A percentile compares a stretch with the other conserved stretches of the same genome.
These are phyloP conservation scores for Aspergillus sclerotioniger DNA, from an alignment of 495 filamentous ascomycete species.

Conservation along the genomic window DNA sequence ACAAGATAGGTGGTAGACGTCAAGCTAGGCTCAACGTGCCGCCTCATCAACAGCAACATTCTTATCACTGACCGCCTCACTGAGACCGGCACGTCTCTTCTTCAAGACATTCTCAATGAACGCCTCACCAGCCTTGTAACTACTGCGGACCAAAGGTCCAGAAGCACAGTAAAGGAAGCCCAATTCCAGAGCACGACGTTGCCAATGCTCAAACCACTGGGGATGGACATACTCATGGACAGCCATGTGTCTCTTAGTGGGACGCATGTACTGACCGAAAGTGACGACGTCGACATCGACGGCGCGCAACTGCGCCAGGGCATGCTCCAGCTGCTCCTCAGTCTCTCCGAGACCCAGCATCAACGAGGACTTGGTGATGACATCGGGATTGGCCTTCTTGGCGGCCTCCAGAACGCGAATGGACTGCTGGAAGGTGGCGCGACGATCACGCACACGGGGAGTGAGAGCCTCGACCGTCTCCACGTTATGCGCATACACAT, in stretches of 20 bases:
- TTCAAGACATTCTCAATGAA: conserved; percentile 98
- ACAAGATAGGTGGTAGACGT: conserved; percentile 6
- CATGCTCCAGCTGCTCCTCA: conserved; percentile 80
- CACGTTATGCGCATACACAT: conserved; percentile 96
- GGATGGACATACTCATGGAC: conserved; percentile 93
- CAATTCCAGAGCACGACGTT: conserved; percentile 84
- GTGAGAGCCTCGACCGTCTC: conserved; percentile 93
- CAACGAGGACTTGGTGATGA: conserved; percentile 96
- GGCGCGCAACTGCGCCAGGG: conserved; percentile 75
- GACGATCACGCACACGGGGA: conserved; percentile 82
- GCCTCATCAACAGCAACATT: conserved; percentile 28
- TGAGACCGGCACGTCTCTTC: conserved; percentile 62
- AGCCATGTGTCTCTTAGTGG: conserved; percentile 95
- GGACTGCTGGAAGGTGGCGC: conserved; percentile 86
- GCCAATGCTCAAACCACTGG: conserved; percentile 86
- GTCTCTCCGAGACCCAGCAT: conserved; percentile 96
- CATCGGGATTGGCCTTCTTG: conserved; percentile 67
- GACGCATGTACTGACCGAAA: conserved; percentile 98
- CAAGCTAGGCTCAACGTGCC: conserved; percentile 24
- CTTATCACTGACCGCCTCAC: conserved; percentile 21
- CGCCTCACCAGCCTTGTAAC: conserved; percentile 95
- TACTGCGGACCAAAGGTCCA: conserved; percentile 86
- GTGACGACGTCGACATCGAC: conserved; percentile 90
- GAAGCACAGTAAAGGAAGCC: conserved; percentile 96
- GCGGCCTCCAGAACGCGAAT: conserved; percentile 76